Conservation (phyloP, 176 grass and related monocot species). For the Urochloa ruziziensis region DNA sequence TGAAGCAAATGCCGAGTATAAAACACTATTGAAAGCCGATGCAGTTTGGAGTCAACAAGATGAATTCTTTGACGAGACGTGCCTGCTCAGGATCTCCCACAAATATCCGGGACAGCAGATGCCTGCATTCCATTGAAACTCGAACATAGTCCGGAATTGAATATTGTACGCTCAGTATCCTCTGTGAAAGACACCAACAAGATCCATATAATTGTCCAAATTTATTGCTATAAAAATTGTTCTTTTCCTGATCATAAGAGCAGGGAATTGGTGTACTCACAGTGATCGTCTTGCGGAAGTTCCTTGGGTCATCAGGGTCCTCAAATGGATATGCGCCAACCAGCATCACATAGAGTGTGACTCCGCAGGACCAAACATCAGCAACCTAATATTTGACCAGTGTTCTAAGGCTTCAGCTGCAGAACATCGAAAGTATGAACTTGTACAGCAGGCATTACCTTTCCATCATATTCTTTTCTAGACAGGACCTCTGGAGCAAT, state of each 20-base stretch:
- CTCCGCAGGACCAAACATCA: constrained; percentile 93
- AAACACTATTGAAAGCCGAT: background rate
- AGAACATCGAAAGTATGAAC: background rate
- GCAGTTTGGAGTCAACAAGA: background rate
- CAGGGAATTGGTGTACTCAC: constrained; percentile 26
- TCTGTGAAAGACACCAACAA: constrained; percentile 38
- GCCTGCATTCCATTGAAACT: constrained; percentile 63
- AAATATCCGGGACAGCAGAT: constrained; percentile 86
- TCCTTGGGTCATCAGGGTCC: constrained; percentile 70
- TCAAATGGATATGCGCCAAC: constrained; percentile 91
- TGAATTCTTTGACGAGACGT: background rate
- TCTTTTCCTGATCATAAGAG: background rate
- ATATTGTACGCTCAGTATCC: constrained; percentile 87
- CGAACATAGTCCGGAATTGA: constrained; percentile 82
- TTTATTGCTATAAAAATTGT: background rate
- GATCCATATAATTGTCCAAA: background rate
- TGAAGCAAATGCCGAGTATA: background rate
- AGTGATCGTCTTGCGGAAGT: constrained; percentile 72
- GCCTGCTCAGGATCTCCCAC: constrained; percentile 85
- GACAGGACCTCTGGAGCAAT: constrained; percentile 89
- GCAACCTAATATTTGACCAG: constrained; percentile 56
- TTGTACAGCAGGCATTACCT: constrained; percentile 40
- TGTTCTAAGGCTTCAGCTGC: background rate
- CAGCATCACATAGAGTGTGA: constrained; percentile 92
- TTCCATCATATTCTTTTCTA: constrained; percentile 83